Evolutionary conservation across 495 filamentous ascomycete species (phyloP).

Genomic region (Neurospora sp.): DNA sequence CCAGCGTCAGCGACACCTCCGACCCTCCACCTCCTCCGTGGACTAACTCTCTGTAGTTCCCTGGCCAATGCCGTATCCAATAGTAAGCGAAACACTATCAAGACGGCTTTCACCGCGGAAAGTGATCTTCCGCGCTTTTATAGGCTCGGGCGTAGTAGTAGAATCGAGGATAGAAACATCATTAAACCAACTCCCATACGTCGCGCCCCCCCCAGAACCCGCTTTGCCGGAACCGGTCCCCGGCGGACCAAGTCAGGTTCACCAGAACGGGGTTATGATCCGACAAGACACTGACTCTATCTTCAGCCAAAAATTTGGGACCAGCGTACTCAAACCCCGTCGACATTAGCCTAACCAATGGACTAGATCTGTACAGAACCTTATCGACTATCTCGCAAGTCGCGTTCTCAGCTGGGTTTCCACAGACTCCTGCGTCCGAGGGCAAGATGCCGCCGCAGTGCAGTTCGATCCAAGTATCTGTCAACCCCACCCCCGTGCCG

Average conservation of each 20-base stretch:
- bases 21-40: constrained; percentile 49
- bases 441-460: constrained; percentile 35
- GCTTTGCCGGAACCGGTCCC: constrained; percentile 31
- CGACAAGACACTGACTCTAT: constrained; percentile 41
- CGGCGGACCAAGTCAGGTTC: constrained; percentile 41
- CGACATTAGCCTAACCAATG: constrained; percentile 32
- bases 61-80: constrained; percentile 16
- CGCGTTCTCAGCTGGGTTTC: constrained; percentile 36
- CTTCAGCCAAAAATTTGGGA: constrained; percentile 37
- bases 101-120: constrained; percentile 37
- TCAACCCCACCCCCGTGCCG: constrained; percentile 18
- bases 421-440: constrained; percentile 33
- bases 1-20: constrained; percentile 32
- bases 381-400: constrained; percentile 56
- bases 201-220: constrained; percentile 33
- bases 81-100: constrained; percentile 35
- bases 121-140: constrained; percentile 24
- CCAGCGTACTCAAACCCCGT: constrained; percentile 40
- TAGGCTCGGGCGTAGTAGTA: constrained; percentile 21
- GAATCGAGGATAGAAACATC: constrained; percentile 30
- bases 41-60: constrained; percentile 24
- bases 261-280: constrained; percentile 52
- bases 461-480: constrained; percentile 45
- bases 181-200: constrained; percentile 45
- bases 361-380: constrained; percentile 45